These are phyloP conservation scores for Haplographium delicatum DNA, from an alignment of 495 filamentous ascomycete genomes.

Conservation along the genomic window DNA sequence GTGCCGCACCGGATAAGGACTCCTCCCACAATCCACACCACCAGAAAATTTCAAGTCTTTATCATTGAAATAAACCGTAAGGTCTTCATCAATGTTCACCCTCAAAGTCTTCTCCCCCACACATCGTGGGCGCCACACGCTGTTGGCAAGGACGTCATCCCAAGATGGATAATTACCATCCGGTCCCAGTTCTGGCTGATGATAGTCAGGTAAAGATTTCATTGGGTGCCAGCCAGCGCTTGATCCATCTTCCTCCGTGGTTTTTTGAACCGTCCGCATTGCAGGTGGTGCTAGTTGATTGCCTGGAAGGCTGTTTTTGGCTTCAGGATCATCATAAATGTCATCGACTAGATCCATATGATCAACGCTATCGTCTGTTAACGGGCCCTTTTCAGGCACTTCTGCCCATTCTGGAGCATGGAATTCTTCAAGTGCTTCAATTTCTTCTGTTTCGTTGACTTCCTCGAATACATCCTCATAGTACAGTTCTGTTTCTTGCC, in stretches of 20 bases:
- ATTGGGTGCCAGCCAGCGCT: conserved; percentile 16
- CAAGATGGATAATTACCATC: neutral
- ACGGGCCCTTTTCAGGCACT: too few relatives aligned
- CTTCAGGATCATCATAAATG: too few relatives aligned
- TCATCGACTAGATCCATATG: too few relatives aligned
- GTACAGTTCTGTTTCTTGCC: neutral
- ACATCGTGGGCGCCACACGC: conserved; percentile 16
- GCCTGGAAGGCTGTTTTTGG: neutral
- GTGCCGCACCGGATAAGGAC: conserved; percentile 17
- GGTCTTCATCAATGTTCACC: conserved; percentile 12
- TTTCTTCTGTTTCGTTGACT: neutral
- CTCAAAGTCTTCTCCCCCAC: conserved; percentile 14
- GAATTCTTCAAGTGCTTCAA: neutral
- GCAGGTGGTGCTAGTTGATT: neutral
- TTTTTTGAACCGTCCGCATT: neutral
- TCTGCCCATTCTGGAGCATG: neutral
- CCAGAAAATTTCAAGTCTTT: conserved; percentile 12
- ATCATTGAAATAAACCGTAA: conserved; percentile 2
- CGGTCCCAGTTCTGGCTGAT: neutral
- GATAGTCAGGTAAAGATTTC: conserved; percentile 13
- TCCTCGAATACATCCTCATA: neutral
- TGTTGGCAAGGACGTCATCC: conserved; percentile 13
- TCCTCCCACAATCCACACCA: conserved; percentile 24
- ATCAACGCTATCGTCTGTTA: too few relatives aligned
- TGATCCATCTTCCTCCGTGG: neutral